These are phyloP conservation scores for Tolypocladium sp. DNA, from an alignment of 2,329 filamentous ascomycete genomes.

Conservation along the genomic window DNA sequence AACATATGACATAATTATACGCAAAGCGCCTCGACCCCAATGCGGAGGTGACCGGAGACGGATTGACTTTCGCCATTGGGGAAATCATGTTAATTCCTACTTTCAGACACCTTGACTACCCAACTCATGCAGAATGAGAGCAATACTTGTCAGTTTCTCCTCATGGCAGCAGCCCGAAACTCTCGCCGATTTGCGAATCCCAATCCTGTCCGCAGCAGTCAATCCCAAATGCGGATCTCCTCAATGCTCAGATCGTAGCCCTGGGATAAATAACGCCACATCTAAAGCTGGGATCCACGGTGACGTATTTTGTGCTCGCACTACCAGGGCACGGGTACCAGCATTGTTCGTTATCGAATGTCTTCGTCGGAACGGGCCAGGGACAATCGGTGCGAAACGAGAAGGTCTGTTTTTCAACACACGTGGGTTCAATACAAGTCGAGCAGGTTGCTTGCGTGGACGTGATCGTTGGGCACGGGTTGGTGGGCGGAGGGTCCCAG, in stretches of 20 bases:
- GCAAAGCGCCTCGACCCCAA: not conserved
- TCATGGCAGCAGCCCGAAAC: too few species aligned
- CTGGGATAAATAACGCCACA: not conserved
- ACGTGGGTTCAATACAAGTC: not conserved
- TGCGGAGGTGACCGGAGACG: not conserved
- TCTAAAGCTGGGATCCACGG: not conserved
- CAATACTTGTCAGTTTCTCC: not conserved
- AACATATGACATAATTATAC: not conserved
- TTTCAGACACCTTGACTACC: too few species aligned
- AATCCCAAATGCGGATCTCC: not conserved
- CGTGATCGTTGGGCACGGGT: not conserved
- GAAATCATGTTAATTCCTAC: too few species aligned
- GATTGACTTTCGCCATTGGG: not conserved
- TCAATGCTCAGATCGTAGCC: not conserved
- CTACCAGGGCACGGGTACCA: not conserved
- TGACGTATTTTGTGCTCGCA: not conserved
- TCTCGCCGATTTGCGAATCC: too few species aligned
- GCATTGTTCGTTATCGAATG: not conserved
- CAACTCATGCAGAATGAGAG: too few species aligned
- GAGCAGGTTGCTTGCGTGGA: not conserved
- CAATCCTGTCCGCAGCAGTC: not conserved
- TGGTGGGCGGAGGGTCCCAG: not conserved
- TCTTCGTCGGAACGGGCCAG: not conserved
- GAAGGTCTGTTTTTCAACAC: not conserved
- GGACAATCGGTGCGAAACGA: not conserved